Conservation (phyloP, 805 yeast species). For the Metschnikowia corniflorae region DNA sequence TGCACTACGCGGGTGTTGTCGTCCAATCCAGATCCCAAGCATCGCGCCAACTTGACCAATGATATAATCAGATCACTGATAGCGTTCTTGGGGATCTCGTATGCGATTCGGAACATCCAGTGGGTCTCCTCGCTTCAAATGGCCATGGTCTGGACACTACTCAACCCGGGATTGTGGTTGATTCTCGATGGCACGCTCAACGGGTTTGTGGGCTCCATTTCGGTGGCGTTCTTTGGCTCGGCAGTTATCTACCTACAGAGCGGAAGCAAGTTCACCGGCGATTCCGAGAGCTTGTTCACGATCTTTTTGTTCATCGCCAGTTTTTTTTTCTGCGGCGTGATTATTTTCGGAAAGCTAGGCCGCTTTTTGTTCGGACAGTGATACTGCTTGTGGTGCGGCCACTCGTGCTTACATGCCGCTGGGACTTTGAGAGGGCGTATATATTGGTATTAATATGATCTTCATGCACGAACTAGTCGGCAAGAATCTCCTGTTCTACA, state of each 20-base stretch:
- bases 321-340: conserved; percentile 61
- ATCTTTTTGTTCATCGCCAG: conserved; percentile 55
- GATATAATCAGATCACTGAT: conserved; percentile 44
- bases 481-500: no score
- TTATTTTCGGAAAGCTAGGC: conserved; percentile 68
- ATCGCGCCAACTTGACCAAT: conserved; percentile 29
- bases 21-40: conserved; percentile 36
- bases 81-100: conserved; percentile 67
- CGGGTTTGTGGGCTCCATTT: conserved; percentile 43
- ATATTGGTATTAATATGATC: no score
- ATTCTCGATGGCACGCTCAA: conserved; percentile 57
- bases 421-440: no score
- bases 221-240: conserved; percentile 32
- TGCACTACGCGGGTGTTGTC: conserved; percentile 33
- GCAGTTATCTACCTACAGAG: conserved; percentile 29
- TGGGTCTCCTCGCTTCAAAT: conserved; percentile 69
- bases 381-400: no score
- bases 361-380: conserved; percentile 43
- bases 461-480: no score
- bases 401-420: no score
- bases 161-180: conserved; percentile 66
- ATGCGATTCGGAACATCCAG: conserved; percentile 64
- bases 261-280: conserved; percentile 17
- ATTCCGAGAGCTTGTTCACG: conserved; percentile 34
- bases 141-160: conserved; percentile 55